Evolutionary conservation across 106 monocot species (phyloP).

Genomic region (Allium sativum): DNA sequence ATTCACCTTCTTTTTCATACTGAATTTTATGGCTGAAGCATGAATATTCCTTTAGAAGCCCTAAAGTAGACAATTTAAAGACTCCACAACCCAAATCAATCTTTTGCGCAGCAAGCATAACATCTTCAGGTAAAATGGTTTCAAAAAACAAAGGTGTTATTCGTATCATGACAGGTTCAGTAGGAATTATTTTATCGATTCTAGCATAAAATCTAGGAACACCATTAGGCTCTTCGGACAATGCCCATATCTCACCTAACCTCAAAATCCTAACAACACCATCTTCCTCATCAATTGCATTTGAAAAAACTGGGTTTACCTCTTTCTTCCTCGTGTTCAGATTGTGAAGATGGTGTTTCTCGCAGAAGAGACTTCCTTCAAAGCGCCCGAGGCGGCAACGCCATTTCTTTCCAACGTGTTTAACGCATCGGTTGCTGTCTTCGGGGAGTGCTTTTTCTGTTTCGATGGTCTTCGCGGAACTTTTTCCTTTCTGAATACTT

Average conservation of each 20-base stretch:
- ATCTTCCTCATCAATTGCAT: background rate
- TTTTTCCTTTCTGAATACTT: no score
- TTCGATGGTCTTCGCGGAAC: no score
- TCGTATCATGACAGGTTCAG: background rate
- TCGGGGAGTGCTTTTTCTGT: background rate
- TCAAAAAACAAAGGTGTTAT: conserved; percentile 2
- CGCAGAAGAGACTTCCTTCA: background rate
- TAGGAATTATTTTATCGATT: conserved; percentile 3
- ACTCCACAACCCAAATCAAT: conserved; percentile 4
- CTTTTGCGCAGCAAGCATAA: background rate
- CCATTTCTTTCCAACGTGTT: conserved; percentile 1
- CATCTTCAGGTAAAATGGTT: conserved; percentile 1
- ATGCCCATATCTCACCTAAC: conserved; percentile 11
- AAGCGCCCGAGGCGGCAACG: background rate
- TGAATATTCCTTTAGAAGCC: background rate
- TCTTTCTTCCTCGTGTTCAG: background rate
- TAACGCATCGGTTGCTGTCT: background rate
- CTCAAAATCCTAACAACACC: background rate
- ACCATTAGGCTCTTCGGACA: background rate
- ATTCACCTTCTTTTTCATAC: background rate
- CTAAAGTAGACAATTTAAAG: background rate
- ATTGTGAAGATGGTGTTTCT: background rate
- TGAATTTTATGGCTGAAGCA: background rate
- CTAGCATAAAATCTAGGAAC: conserved; percentile 5
- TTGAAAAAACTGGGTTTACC: no score